These are phyloP conservation scores for Lodderomyces theae DNA, from an alignment of 1,139 yeast species.

Conservation along the genomic window DNA sequence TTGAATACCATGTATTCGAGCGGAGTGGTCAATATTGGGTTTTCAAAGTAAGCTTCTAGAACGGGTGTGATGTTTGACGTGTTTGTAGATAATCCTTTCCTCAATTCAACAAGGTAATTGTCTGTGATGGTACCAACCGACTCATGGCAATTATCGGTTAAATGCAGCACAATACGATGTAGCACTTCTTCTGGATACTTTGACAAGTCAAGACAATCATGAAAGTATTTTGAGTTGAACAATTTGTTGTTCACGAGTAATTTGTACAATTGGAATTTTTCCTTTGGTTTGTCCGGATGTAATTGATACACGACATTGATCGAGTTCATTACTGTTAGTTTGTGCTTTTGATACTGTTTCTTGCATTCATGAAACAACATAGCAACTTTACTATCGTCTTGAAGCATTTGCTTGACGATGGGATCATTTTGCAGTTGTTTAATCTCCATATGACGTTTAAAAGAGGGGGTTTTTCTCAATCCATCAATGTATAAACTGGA, in stretches of 20 bases:
- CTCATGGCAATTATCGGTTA: conserved; percentile 12
- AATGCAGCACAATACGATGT: not conserved
- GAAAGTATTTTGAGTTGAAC: conserved; percentile 19
- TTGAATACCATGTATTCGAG: conserved; percentile 30
- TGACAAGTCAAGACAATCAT: conserved; percentile 8
- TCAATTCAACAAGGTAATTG: conserved; percentile 9
- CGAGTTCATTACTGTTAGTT: conserved; percentile 23
- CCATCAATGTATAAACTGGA: conserved; percentile 18
- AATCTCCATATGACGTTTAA: conserved; percentile 35
- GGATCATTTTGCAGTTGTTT: conserved; percentile 13
- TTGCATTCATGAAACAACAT: conserved; percentile 20
- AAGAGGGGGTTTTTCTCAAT: conserved; percentile 37
- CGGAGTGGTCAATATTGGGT: conserved; percentile 20
- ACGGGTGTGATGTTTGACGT: conserved; percentile 8
- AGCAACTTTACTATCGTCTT: conserved; percentile 18
- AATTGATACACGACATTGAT: conserved; percentile 24
- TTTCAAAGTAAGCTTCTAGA: conserved; percentile 16
- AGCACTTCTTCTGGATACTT: conserved; percentile 1
- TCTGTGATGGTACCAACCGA: conserved; percentile 10
- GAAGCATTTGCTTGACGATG: conserved; percentile 19
- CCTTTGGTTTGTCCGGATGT: conserved; percentile 15
- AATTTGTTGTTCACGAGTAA: conserved; percentile 24
- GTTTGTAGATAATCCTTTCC: conserved; percentile 8
- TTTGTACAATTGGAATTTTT: conserved; percentile 33
- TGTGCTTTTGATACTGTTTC: conserved; percentile 22